Conservation (phyloP, 1,284 basidiomycete genomes). For the Ceratobasidium theobromae region DNA sequence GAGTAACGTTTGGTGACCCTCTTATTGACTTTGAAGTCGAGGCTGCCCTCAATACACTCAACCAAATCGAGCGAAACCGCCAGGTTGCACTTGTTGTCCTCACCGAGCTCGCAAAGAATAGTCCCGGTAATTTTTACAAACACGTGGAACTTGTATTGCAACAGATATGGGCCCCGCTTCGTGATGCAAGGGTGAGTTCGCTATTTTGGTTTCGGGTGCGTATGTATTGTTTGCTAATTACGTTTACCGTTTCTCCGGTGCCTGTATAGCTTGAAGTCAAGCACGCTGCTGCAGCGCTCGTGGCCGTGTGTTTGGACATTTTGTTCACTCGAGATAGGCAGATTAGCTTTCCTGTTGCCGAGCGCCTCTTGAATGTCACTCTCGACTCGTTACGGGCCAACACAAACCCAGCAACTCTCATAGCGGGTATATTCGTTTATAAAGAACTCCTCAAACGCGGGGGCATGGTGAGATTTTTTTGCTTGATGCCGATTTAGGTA, state of each 20-base stretch:
- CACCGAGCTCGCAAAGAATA: slow-evolving; percentile 69
- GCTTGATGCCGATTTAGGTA: not conserved
- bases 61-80: slow-evolving; percentile 13
- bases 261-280: slow-evolving; percentile 13
- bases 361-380: not conserved
- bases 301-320: slow-evolving; percentile 22
- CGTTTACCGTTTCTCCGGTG: not conserved
- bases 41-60: slow-evolving; percentile 14
- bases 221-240: slow-evolving; percentile 13
- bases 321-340: slow-evolving; percentile 15
- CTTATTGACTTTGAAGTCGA: slow-evolving; percentile 20
- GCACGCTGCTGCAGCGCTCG: slow-evolving; percentile 24
- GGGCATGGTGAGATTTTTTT: slow-evolving; percentile 9
- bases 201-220: not conserved
- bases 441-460: slow-evolving; percentile 24
- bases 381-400: slow-evolving; percentile 23
- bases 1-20: slow-evolving; percentile 11
- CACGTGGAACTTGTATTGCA: slow-evolving; percentile 86
- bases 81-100: slow-evolving; percentile 20
- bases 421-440: slow-evolving; percentile 21
- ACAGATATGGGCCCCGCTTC: slow-evolving; percentile 84
- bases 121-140: slow-evolving; percentile 80
- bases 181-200: slow-evolving; percentile 41
- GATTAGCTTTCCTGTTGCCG: slow-evolving; percentile 18
- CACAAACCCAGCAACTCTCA: slow-evolving; percentile 6